These are phyloP conservation scores for Camelina sativa DNA, from an alignment of 345 rosid species.

Conservation along the genomic window DNA sequence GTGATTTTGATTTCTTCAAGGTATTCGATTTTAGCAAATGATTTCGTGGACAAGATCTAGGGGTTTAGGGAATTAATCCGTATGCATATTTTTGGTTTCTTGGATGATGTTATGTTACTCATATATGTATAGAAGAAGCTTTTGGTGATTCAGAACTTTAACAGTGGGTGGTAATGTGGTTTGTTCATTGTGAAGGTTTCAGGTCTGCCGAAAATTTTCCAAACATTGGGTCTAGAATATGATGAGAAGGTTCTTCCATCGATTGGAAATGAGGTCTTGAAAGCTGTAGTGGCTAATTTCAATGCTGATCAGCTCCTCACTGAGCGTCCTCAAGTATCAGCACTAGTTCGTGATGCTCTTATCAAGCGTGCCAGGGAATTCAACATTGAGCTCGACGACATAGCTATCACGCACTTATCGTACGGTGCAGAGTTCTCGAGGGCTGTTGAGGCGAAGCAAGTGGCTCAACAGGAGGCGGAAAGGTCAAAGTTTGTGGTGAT, in stretches of 20 bases:
- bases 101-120: not conserved
- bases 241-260: slow-evolving; percentile 98
- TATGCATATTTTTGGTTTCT: not conserved
- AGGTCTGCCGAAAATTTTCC: slow-evolving; percentile 70
- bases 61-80: slow-evolving; percentile 12
- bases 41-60: slow-evolving; percentile 1
- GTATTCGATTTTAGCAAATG: no score
- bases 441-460: slow-evolving; percentile 98
- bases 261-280: slow-evolving; percentile 95
- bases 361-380: slow-evolving; percentile 83
- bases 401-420: slow-evolving; percentile 93
- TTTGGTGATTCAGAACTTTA: not conserved
- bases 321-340: slow-evolving; percentile 96
- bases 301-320: slow-evolving; percentile 99
- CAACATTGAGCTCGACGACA: slow-evolving; percentile 86
- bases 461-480: slow-evolving; percentile 99
- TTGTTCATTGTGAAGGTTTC: slow-evolving; percentile 50
- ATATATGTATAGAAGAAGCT: not conserved
- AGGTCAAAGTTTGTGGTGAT: slow-evolving; percentile 91
- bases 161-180: not conserved
- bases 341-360: slow-evolving; percentile 75
- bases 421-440: slow-evolving; percentile 91
- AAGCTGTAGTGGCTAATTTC: slow-evolving; percentile 96
- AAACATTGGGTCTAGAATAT: slow-evolving; percentile 71
- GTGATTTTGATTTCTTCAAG: no score